Evolutionary conservation across 2,329 filamentous ascomycete species (phyloP).

Genomic region (Exophiala lecanii-corni): DNA sequence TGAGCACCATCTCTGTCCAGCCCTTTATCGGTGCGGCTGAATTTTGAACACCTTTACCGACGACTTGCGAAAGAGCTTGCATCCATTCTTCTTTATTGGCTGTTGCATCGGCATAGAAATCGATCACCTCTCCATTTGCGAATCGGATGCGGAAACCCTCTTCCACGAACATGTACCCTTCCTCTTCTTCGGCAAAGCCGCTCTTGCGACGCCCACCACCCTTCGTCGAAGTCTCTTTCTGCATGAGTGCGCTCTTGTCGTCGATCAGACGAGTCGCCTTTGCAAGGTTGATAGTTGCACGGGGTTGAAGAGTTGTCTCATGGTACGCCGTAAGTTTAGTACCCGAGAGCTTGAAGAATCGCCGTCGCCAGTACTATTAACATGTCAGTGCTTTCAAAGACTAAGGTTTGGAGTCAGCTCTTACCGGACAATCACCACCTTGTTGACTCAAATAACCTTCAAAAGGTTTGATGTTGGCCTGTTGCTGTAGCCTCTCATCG

Average conservation of each 20-base stretch:
- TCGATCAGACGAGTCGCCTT: conserved; percentile 93
- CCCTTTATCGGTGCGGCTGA: conserved; percentile 41
- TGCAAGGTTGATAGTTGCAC: conserved; percentile 91
- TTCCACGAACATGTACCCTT: conserved; percentile 99
- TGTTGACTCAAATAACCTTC: conserved; percentile 93
- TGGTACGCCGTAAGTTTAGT: conserved; percentile 93
- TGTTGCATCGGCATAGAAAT: conserved; percentile 91
- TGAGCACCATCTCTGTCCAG: conserved; percentile 60
- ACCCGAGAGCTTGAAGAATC: conserved; percentile 91
- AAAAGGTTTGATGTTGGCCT: conserved; percentile 43
- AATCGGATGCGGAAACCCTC: conserved; percentile 98
- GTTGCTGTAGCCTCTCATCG: conserved; percentile 60
- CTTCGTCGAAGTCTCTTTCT: conserved; percentile 74
- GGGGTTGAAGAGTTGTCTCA: conserved; percentile 88
- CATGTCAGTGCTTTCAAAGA: conserved; percentile 8
- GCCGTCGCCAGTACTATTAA: conserved; percentile 85
- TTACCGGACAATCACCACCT: conserved; percentile 93
- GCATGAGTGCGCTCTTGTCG: conserved; percentile 75
- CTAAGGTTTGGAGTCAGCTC: too few species aligned
- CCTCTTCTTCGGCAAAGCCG: conserved; percentile 95
- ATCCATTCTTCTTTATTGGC: conserved; percentile 93
- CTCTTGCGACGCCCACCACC: conserved; percentile 80
- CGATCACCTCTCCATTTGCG: conserved; percentile 95
- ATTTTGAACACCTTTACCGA: conserved; percentile 47
- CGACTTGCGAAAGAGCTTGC: conserved; percentile 71